Evolutionary conservation across 129 eudicot species (phyloP).

Genomic region (Pseudognaphalium luteoalbum): DNA sequence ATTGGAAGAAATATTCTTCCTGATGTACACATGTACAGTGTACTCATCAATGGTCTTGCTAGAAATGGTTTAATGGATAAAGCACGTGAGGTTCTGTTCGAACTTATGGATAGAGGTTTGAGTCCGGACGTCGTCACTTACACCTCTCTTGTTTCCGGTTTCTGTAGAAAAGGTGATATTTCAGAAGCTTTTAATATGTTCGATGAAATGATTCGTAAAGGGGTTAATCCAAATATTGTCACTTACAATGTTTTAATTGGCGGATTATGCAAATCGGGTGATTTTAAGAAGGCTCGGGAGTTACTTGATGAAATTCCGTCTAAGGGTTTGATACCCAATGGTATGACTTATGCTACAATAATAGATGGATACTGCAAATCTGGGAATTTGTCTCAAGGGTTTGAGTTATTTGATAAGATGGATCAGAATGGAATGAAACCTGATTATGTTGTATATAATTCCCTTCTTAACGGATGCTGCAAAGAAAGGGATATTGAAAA

Average conservation of each 20-base stretch:
- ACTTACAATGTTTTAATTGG: conserved; percentile 73
- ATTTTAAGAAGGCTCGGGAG: conserved; percentile 58
- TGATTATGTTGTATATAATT: conserved; percentile 58
- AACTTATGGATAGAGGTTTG: conserved; percentile 49
- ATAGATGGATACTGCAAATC: conserved; percentile 84
- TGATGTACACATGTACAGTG: conserved; percentile 57
- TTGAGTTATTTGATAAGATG: conserved; percentile 64
- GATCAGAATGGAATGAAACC: conserved; percentile 44
- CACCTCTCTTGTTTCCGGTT: conserved; percentile 70
- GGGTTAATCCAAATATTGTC: conserved; percentile 65
- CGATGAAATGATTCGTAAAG: conserved; percentile 60
- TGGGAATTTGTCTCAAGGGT: conserved; percentile 53
- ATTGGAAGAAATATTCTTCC: conserved; percentile 55
- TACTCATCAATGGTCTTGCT: conserved; percentile 63
- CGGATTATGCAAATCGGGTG: conserved; percentile 68
- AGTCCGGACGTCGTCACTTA: conserved; percentile 70
- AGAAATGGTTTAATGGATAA: conserved; percentile 62
- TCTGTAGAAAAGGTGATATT: conserved; percentile 62
- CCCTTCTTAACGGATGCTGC: conserved; percentile 75
- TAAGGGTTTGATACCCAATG: conserved; percentile 57
- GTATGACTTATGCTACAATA: conserved; percentile 69
- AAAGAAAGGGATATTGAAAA: conserved; percentile 56
- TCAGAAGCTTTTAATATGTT: conserved; percentile 49
- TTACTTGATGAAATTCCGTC: conserved; percentile 51
- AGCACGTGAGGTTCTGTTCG: conserved; percentile 51